Percentiles rank a stretch among this genome's conserved stretches.
Conservation (phyloP, 139 green algal species). For the Nannochloris sp. region DNA sequence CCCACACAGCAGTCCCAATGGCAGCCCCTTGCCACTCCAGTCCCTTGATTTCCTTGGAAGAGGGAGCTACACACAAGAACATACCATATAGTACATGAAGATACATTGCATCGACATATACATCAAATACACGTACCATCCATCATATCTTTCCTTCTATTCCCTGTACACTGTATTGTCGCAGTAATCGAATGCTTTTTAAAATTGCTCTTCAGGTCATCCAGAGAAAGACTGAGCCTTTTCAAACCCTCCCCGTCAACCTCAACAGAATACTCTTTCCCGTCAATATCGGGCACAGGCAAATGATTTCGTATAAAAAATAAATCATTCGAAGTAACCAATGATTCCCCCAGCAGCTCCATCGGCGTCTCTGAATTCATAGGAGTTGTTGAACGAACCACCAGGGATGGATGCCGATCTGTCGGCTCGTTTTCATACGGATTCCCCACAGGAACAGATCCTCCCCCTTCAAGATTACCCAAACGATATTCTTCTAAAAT, state of each 20-base stretch:
- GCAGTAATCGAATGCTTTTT: slow-evolving; percentile 59
- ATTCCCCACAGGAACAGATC: slow-evolving; percentile 26
- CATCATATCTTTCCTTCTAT: slow-evolving; percentile 58
- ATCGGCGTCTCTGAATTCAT: slow-evolving; percentile 77
- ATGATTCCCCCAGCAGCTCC: slow-evolving; percentile 40
- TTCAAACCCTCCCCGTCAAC: slow-evolving; percentile 54
- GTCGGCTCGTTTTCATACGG: slow-evolving; percentile 67
- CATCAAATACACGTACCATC: slow-evolving; percentile 4
- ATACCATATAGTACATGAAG: slow-evolving; percentile 6
- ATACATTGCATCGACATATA: neutral
- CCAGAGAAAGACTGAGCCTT: slow-evolving; percentile 44
- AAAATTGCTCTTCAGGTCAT: slow-evolving; percentile 64
- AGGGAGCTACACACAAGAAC: slow-evolving; percentile 9
- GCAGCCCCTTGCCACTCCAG: slow-evolving; percentile 65
- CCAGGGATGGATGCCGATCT: slow-evolving; percentile 45
- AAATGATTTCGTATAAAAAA: slow-evolving; percentile 85
- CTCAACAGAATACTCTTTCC: slow-evolving; percentile 23
- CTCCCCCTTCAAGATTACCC: slow-evolving; percentile 44
- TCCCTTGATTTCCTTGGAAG: slow-evolving; percentile 48
- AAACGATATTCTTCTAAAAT: slow-evolving; percentile 75
- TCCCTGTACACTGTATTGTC: slow-evolving; percentile 78
- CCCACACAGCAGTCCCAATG: slow-evolving; percentile 64
- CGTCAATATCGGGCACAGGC: slow-evolving; percentile 58
- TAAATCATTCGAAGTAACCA: slow-evolving; percentile 66
- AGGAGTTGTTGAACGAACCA: slow-evolving; percentile 51